phyloP scores from a whole-genome alignment of 2,329 filamentous ascomycete genomes.

The Fusarium tuaranense region DNA sequence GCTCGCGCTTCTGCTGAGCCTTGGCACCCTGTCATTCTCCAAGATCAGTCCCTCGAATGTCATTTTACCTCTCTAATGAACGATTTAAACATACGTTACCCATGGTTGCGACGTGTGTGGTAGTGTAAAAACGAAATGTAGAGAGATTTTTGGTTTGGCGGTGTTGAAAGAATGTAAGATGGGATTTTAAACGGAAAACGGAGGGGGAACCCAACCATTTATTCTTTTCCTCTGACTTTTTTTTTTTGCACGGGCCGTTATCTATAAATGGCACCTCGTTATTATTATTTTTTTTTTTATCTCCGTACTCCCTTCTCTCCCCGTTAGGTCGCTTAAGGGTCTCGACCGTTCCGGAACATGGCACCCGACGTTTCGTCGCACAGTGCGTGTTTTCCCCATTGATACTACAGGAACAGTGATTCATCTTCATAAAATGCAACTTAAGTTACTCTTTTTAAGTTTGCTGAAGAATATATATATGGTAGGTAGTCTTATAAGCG shows the following conservation, averaged over 20 bases:
- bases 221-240: constrained; percentile 11
- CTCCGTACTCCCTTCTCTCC: background rate
- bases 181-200: constrained; percentile 33
- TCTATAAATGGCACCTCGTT: constrained; percentile 20
- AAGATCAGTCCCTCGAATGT: constrained; percentile 33
- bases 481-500: too few species aligned
- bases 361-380: background rate
- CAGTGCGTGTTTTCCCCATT: background rate
- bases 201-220: constrained; percentile 15
- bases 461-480: too few species aligned
- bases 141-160: constrained; percentile 20
- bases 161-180: constrained; percentile 26
- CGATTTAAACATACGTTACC: constrained; percentile 49
- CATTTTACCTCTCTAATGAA: too few species aligned
- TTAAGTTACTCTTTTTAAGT: too few species aligned
- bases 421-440: too few species aligned
- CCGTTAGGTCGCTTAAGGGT: constrained; percentile 22
- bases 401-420: too few species aligned
- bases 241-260: constrained; percentile 27
- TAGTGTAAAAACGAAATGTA: constrained; percentile 5
- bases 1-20: constrained; percentile 78
- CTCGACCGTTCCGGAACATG: constrained; percentile 35
- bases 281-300: constrained; percentile 15
- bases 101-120: constrained; percentile 44
- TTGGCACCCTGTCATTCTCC: constrained; percentile 66